These are phyloP conservation scores for Ophioceras dolichostomum DNA, from an alignment of 2,329 filamentous ascomycete genomes.

Conservation along the genomic window DNA sequence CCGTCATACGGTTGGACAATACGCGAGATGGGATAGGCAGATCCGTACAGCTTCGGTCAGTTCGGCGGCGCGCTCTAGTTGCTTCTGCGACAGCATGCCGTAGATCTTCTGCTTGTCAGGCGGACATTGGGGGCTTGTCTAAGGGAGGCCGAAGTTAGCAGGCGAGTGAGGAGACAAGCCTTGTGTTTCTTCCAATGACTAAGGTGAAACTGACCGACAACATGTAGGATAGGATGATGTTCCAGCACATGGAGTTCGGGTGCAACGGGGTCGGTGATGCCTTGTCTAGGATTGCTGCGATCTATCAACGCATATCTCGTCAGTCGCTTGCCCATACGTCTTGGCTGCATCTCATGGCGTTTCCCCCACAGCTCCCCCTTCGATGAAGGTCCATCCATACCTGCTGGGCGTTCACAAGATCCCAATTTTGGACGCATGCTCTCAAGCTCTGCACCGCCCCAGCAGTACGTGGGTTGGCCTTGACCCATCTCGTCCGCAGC, in stretches of 20 bases:
- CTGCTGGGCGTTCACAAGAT: constrained; percentile 44
- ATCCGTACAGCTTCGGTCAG: constrained; percentile 28
- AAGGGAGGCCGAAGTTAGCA: constrained; percentile 4
- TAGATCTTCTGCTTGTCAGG: constrained; percentile 39
- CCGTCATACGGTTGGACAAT: too few relatives aligned
- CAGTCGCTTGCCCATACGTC: too few relatives aligned
- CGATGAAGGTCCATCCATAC: constrained; percentile 19
- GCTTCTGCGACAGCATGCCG: constrained; percentile 34
- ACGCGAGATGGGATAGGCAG: too few relatives aligned
- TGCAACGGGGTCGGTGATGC: constrained; percentile 29
- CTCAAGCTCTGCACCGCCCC: constrained; percentile 32
- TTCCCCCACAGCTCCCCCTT: too few relatives aligned
- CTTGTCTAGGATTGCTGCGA: constrained; percentile 40
- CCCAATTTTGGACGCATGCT: constrained; percentile 40
- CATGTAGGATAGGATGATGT: constrained; percentile 39
- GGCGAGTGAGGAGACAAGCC: too few relatives aligned
- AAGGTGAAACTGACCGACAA: constrained; percentile 42
- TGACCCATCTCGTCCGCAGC: constrained; percentile 36
- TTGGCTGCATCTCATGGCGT: too few relatives aligned
- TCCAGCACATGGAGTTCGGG: constrained; percentile 38
- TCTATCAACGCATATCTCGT: constrained; percentile 24
- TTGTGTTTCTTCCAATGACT: too few relatives aligned
- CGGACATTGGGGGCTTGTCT: constrained; percentile 34
- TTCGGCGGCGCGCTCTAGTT: constrained; percentile 36
- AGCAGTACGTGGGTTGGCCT: constrained; percentile 34